These are phyloP conservation scores for Rhododendron molle DNA, from an alignment of 148 eudicot species.

Conservation along the genomic window DNA sequence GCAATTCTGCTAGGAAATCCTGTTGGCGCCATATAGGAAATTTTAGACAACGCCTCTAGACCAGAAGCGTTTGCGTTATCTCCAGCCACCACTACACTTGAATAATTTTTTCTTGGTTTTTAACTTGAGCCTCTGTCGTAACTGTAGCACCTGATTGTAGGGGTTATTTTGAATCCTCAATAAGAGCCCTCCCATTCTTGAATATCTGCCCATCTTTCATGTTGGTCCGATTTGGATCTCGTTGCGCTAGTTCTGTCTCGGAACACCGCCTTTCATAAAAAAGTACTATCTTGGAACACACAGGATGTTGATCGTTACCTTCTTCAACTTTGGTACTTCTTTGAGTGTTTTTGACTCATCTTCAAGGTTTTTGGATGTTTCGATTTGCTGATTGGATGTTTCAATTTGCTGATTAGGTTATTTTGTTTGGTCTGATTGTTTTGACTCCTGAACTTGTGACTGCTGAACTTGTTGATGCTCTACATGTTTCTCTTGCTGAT, in stretches of 20 bases:
- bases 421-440: too few relatives aligned
- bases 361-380: neutral
- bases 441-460: too few relatives aligned
- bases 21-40: neutral
- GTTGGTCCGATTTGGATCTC: neutral
- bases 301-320: neutral
- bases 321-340: neutral
- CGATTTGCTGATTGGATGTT: neutral
- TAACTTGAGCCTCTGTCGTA: neutral
- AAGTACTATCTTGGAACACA: too few relatives aligned
- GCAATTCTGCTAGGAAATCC: neutral
- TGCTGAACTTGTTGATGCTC: too few relatives aligned
- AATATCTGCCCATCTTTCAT: neutral
- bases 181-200: neutral
- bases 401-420: neutral
- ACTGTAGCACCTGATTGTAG: neutral
- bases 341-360: neutral
- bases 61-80: neutral
- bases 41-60: neutral
- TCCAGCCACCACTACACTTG: neutral
- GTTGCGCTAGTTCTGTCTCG: neutral
- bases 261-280: too few relatives aligned
- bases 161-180: neutral
- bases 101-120: too few relatives aligned
- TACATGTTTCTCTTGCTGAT: neutral